Evolutionary conservation across 1,284 basidiomycete genomes (phyloP), one percentile per base, ranked within the genome.

Genomic region (Xerocomus nothofagi): DNA sequence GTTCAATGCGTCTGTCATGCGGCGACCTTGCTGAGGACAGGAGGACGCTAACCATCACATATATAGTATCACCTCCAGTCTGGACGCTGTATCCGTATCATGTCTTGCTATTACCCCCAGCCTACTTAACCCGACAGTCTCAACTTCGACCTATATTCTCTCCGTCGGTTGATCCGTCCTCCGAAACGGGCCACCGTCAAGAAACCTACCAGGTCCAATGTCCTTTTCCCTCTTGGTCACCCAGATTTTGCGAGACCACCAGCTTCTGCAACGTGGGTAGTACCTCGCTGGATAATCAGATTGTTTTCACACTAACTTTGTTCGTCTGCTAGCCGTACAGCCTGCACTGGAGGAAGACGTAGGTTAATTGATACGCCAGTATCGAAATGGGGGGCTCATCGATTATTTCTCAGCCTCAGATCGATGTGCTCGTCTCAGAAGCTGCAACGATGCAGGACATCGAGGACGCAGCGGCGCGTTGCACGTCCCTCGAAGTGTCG

Each of bases 361-460:
- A 21, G 6, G 51, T 50, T 34, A 31, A 17, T 15, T 6, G 2
- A 24, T 34, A n/a, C 3, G 9, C 10, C 7, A 11, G 14, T 15
- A 30, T 4, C 11, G 1, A 33, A 36, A 8, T n/a, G 4, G 29
- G 23, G n/a, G 7, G 2, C 43, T 47, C 45, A 47, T 14, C 10
- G 44, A 26, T 27, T 15, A 6, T 32, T 17, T 6, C 8, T 27
- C 38, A 44, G 52, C 14, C 37, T 15, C 56, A 58, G 11, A 36
- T 56, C 17, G n/a, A 26, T 14, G 36, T 3, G 1, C 46, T 58
- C 5, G 20, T 50, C 24, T 46, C 39, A 11, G 14, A 46, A 20
- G 46, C 40, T 17, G 17, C 36, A 6, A 14, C n/a, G 3, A 55
- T 58, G 32, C 56, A 55, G 7, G 56, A 56, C n/a, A 51, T 58